Evolutionary conservation across 305 asterid species (phyloP).

Genomic region (Fraxinus baroniana): DNA sequence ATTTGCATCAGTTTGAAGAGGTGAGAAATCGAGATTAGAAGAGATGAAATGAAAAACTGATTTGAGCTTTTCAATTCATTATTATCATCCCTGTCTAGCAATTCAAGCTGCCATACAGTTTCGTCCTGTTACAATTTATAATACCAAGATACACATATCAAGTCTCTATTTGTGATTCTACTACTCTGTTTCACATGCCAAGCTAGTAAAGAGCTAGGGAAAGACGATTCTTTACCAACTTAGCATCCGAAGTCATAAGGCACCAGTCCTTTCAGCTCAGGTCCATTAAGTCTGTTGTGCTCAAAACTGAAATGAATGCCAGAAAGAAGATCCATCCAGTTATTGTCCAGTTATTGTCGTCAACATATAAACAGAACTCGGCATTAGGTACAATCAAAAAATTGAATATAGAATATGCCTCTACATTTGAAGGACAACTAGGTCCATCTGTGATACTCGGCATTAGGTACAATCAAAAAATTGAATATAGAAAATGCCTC

Average conservation of each 20-base stretch:
- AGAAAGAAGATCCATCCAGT: not conserved
- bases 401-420: not conserved
- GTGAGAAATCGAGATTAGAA: not conserved
- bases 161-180: not conserved
- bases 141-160: conserved; percentile 17
- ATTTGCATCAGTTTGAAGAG: not conserved
- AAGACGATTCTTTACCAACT: conserved; percentile 15
- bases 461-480: not conserved
- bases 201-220: not conserved
- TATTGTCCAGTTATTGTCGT: not conserved
- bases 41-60: not conserved
- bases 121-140: conserved; percentile 1
- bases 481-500: not conserved
- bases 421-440: not conserved
- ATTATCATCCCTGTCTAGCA: not conserved
- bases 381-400: not conserved
- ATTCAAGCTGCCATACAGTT: conserved; percentile 5
- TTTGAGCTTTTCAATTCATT: not conserved
- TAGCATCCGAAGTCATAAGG: conserved; percentile 85
- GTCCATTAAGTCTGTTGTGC: conserved; percentile 77
- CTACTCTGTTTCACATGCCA: not conserved
- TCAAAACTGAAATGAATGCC: conserved; percentile 45
- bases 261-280: conserved; percentile 85
- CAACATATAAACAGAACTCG: not conserved
- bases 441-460: not conserved